A percentile compares a stretch with the other conserved stretches of the same genome.
phyloP scores from a whole-genome alignment of 495 filamentous ascomycete species.

The Trichocladium uniseriatum region DNA sequence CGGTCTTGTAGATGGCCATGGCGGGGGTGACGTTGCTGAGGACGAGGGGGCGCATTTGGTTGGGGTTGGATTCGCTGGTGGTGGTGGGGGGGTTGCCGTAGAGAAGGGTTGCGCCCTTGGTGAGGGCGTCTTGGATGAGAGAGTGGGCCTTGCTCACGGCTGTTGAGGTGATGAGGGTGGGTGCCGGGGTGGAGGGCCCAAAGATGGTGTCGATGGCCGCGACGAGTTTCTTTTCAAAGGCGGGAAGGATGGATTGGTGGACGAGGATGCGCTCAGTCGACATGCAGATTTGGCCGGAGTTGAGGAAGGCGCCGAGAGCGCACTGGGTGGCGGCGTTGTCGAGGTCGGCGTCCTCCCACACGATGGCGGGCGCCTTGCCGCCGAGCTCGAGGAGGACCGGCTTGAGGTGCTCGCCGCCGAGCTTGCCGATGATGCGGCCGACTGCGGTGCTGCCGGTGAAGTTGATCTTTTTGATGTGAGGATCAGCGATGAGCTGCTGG shows the following conservation, averaged over 20 bases:
- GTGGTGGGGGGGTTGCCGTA: constrained; percentile 41
- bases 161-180: constrained; percentile 50
- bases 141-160: constrained; percentile 59
- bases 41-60: constrained; percentile 63
- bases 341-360: constrained; percentile 58
- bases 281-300: constrained; percentile 85
- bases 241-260: constrained; percentile 53
- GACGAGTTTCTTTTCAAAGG: constrained; percentile 57
- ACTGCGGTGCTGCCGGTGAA: constrained; percentile 57
- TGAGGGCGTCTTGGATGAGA: constrained; percentile 55
- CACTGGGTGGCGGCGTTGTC: constrained; percentile 45
- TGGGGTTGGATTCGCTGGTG: constrained; percentile 35
- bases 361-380: constrained; percentile 56
- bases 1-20: constrained; percentile 75
- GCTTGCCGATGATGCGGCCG: constrained; percentile 47
- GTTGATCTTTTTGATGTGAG: constrained; percentile 52
- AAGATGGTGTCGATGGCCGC: constrained; percentile 42
- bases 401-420: constrained; percentile 56
- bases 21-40: constrained; percentile 59
- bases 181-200: constrained; percentile 41
- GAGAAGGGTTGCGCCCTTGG: constrained; percentile 59
- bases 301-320: constrained; percentile 44
- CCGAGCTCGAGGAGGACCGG: constrained; percentile 62
- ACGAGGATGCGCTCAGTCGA: constrained; percentile 81
- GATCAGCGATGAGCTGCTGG: constrained; percentile 46